These are phyloP conservation scores for Neurospora sp. DNA, from an alignment of 495 filamentous ascomycete genomes.

Conservation along the genomic window DNA sequence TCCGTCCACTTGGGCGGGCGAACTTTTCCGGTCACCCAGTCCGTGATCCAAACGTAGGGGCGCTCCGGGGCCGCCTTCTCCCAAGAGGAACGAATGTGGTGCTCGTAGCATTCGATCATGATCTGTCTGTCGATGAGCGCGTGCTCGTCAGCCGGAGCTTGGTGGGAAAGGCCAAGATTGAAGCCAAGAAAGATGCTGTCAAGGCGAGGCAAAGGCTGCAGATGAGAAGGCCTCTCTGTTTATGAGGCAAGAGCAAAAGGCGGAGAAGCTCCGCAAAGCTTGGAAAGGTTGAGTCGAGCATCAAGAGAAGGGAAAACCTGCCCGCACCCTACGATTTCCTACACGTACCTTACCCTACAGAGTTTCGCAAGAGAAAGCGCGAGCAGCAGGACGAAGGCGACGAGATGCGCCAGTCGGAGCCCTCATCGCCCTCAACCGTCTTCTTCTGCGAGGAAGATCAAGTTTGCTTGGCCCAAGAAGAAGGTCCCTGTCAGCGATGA, in stretches of 20 bases:
- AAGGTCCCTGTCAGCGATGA: slow-evolving; percentile 30
- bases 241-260: slow-evolving; percentile 27
- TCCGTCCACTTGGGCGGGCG: too few species aligned
- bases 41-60: too few species aligned
- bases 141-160: too few species aligned
- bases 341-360: neutral
- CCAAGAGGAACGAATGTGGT: too few species aligned
- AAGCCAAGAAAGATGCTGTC: neutral
- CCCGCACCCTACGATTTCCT: neutral
- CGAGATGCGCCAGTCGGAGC: slow-evolving; percentile 35
- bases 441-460: slow-evolving; percentile 64
- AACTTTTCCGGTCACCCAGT: too few species aligned
- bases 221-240: too few species aligned
- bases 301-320: slow-evolving; percentile 33
- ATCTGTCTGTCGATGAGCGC: too few species aligned
- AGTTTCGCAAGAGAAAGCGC: neutral
- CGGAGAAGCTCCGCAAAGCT: slow-evolving; percentile 41
- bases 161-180: neutral
- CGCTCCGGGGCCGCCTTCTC: too few species aligned
- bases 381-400: slow-evolving; percentile 41
- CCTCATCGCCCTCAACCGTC: slow-evolving; percentile 29
- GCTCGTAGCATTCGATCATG: too few species aligned
- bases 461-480: slow-evolving; percentile 57
- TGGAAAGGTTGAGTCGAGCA: slow-evolving; percentile 40
- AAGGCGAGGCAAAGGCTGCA: slow-evolving; percentile 19